Percentiles rank a stretch among this genome's conserved stretches.
phyloP scores from a whole-genome alignment of 2,329 filamentous ascomycete species.

The Stagonosporopsis chrysanthemi region DNA sequence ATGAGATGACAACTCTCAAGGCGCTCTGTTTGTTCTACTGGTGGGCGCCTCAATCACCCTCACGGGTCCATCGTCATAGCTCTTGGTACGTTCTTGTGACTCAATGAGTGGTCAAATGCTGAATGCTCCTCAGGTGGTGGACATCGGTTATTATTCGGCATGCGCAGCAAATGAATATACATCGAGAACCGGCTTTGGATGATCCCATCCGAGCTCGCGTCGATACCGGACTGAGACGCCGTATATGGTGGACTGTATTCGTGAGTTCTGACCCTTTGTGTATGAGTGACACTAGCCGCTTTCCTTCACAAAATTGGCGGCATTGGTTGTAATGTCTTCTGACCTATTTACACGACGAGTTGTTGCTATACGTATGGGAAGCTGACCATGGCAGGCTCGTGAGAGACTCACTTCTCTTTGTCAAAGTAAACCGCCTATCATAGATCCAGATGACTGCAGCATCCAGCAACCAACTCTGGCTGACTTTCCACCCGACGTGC shows the following conservation, averaged over 20 bases:
- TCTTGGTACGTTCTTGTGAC: conserved; percentile 5
- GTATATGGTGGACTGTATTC: conserved; percentile 36
- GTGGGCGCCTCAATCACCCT: conserved; percentile 32
- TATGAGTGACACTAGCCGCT: neutral
- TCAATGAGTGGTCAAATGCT: neutral
- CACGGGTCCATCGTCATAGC: conserved; percentile 28
- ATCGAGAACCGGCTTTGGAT: conserved; percentile 25
- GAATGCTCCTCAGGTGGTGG: conserved; percentile 27
- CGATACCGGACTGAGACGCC: conserved; percentile 27
- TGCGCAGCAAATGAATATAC: conserved; percentile 35
- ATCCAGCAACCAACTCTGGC: conserved; percentile 28
- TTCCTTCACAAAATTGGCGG: neutral
- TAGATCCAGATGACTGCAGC: conserved; percentile 33
- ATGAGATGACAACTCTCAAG: conserved; percentile 27
- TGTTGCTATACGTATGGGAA: neutral
- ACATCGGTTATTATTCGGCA: conserved; percentile 33
- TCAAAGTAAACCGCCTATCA: conserved; percentile 33
- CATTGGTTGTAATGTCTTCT: neutral
- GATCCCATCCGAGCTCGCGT: conserved; percentile 19
- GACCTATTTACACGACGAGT: neutral
- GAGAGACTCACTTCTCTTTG: conserved; percentile 32
- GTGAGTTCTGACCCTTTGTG: conserved; percentile 18
- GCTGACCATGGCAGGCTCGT: conserved; percentile 24
- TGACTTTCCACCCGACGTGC: conserved; percentile 28
- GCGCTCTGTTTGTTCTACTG: conserved; percentile 33